These are phyloP conservation scores for Scutellaria minor DNA, from an alignment of 257 asterid genomes.

Conservation along the genomic window DNA sequence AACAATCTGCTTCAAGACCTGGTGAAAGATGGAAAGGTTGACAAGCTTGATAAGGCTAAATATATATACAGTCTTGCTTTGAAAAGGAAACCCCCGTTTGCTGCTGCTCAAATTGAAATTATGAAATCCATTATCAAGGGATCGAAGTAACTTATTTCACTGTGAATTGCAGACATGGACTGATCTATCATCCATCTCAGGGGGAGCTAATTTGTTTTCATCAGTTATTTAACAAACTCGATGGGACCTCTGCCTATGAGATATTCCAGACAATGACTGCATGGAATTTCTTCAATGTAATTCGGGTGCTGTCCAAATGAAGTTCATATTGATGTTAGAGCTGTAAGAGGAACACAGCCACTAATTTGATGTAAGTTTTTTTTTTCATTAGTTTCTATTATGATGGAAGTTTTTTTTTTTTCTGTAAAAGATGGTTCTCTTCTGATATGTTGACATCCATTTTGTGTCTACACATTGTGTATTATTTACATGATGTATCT, in stretches of 20 bases:
- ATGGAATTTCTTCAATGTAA: no score
- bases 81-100: constrained; percentile 68
- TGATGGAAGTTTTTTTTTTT: constrained; percentile 27
- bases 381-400: neutral
- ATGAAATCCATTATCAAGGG: constrained; percentile 54
- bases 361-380: no score
- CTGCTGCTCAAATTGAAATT: constrained; percentile 44
- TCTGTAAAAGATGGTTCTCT: neutral
- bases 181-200: constrained; percentile 5
- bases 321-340: constrained; percentile 24
- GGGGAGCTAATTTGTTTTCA: constrained; percentile 17
- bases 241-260: neutral
- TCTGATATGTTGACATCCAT: constrained; percentile 6
- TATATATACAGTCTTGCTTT: constrained; percentile 54
- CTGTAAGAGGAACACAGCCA: constrained; percentile 10
- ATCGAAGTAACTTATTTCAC: constrained; percentile 31
- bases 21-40: constrained; percentile 47
- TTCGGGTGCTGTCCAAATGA: constrained; percentile 12
- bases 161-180: constrained; percentile 3
- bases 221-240: constrained; percentile 13
- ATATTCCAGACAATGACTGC: no score
- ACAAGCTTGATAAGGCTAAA: constrained; percentile 51
- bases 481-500: neutral
- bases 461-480: neutral
- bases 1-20: constrained; percentile 62